A percentile compares a stretch with the other conserved stretches of the same genome.
Evolutionary conservation across 192 early-diverging fungal genomes (phyloP).

Genomic region (Helicostylum pulchrum): DNA sequence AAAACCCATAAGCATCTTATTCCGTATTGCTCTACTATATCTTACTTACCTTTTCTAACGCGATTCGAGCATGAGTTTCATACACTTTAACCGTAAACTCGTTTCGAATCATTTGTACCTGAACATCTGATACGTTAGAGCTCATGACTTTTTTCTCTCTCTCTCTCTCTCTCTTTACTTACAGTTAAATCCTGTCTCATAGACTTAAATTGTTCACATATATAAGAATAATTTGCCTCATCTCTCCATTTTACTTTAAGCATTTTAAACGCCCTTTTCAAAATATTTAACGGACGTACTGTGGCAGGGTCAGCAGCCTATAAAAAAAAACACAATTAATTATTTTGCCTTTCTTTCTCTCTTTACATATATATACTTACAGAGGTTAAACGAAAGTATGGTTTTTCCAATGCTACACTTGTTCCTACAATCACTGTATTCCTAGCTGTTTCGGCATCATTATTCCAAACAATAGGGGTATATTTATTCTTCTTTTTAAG

Average conservation of each 20-base stretch:
- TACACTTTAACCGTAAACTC: conserved; percentile 94
- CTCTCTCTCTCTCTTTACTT: conserved; percentile 16
- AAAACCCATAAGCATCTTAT: background rate
- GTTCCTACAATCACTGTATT: conserved; percentile 84
- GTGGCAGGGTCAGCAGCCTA: conserved; percentile 86
- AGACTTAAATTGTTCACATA: conserved; percentile 96
- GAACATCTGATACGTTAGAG: background rate
- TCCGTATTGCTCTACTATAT: background rate
- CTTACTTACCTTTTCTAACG: conserved; percentile 77
- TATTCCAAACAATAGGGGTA: conserved; percentile 2
- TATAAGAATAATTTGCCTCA: conserved; percentile 90
- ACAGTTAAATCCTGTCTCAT: conserved; percentile 95
- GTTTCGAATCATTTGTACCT: conserved; percentile 89
- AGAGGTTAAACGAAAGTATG: conserved; percentile 88
- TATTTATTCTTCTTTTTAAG: background rate
- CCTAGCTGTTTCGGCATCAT: conserved; percentile 70
- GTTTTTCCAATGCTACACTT: conserved; percentile 81
- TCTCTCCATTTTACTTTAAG: conserved; percentile 77
- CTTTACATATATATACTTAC: conserved; percentile 37
- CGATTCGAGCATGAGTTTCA: conserved; percentile 93
- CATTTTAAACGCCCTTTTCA: conserved; percentile 74
- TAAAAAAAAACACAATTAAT: too few species aligned
- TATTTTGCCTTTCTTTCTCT: background rate
- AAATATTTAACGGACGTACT: conserved; percentile 81
- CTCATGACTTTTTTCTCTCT: background rate